Evolutionary conservation across 2,329 filamentous ascomycete genomes (phyloP).

Genomic region (Monosporascus ibericus): DNA sequence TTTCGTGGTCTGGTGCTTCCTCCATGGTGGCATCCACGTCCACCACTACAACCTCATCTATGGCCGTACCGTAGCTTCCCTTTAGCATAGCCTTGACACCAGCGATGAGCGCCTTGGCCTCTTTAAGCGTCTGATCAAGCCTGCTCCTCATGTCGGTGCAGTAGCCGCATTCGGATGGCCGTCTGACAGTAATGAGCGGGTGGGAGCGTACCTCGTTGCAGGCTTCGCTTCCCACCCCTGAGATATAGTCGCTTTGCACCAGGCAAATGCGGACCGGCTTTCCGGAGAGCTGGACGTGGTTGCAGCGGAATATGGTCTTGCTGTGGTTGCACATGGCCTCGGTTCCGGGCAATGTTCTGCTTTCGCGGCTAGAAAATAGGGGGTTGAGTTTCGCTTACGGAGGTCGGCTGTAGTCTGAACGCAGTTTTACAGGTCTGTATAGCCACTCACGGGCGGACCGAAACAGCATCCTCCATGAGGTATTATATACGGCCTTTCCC

Average conservation of each 20-base stretch:
- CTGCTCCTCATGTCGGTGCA: constrained; percentile 10
- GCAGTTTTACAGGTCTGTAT: too few relatives aligned
- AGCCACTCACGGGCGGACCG: not conserved
- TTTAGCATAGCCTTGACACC: constrained; percentile 9
- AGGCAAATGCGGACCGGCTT: constrained; percentile 10
- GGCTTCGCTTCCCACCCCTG: constrained; percentile 2
- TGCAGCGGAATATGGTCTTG: constrained; percentile 19
- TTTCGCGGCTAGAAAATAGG: too few relatives aligned
- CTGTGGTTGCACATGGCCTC: constrained; percentile 21
- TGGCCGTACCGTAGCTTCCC: constrained; percentile 11
- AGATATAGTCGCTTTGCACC: constrained; percentile 8
- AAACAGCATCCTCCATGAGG: not conserved
- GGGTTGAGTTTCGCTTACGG: too few relatives aligned
- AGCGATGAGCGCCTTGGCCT: constrained; percentile 10
- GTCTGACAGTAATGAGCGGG: constrained; percentile 9
- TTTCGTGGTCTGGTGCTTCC: not conserved
- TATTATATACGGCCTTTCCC: not conserved
- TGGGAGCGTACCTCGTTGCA: constrained; percentile 15
- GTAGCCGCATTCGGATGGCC: constrained; percentile 6
- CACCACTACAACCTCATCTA: not conserved
- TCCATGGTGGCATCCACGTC: too few relatives aligned
- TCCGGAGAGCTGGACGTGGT: constrained; percentile 14
- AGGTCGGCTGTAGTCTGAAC: too few relatives aligned
- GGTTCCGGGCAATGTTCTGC: not conserved
- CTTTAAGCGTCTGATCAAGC: constrained; percentile 4